Evolutionary conservation across 306 rosid genomes (phyloP), one percentile per base, ranked within the genome.

Genomic region (Lupinus albus): DNA sequence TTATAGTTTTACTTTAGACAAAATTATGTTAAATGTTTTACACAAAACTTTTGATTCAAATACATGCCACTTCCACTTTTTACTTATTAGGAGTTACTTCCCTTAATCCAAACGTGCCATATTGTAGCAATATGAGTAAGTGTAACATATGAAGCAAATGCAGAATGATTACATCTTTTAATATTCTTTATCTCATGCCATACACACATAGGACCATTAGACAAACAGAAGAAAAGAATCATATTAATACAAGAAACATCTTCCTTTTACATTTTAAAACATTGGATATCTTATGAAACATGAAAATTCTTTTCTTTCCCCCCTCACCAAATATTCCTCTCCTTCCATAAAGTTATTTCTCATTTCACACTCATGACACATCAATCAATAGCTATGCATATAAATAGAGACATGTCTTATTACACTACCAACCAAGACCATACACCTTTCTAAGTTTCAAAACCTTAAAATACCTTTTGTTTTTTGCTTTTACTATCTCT

Each of bases 181-280:
- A 64, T 70, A 65, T 79, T 77, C 79, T 16, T 67, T 72, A 51
- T 51, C 61, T 41, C 56, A 25, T 16, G 66, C 32, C 65, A 39
- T 53, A 68, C 53, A 16, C 61, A 20, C 10, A 32, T 45, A 33
- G 7, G 25, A 45, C 38, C 44, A 79, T 15, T 39, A 74, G 61
- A 69, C 61, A 50, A 46, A 55, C 48, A 61, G 63, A 89, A 82
- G 95, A 54, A 87, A 87, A 78, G 95, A 88, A 87, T 86, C 41
- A 75, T 80, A 68, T 48, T 74, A 71, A 60, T 62, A 54, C 68
- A 44, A 44, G 28, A 18, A 68, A 60, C 71, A 45, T 45, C 6
- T n/a, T 58, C 48, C 53, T 68, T 68, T 68, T 17, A 61, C 38
- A 74, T 76, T 79, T 56, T 12, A 10, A 44, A 67, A 68, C 59